Percentiles rank a stretch among this genome's conserved stretches.
Evolutionary conservation across 2,329 filamentous ascomycete genomes (phyloP).

Genomic region (Metarhizium robertsii): DNA sequence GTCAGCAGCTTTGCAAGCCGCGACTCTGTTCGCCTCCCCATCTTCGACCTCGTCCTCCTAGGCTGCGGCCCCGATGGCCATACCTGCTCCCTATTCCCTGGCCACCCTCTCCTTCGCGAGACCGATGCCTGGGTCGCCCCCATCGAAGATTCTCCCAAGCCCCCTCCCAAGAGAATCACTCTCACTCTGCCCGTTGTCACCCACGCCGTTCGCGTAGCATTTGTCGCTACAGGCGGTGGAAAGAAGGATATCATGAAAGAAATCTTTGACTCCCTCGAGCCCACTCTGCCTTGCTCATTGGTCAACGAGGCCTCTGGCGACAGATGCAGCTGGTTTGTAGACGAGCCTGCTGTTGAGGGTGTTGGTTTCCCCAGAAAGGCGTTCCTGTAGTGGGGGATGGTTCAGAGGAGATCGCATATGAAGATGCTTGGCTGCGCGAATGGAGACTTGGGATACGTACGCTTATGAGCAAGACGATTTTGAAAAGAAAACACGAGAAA

Average conservation of each 20-base stretch:
- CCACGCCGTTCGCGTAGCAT: constrained; percentile 78
- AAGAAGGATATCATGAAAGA: constrained; percentile 90
- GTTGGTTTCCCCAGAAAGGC: constrained; percentile 73
- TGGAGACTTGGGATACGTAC: not conserved
- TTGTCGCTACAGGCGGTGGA: constrained; percentile 78
- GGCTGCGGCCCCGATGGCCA: constrained; percentile 95
- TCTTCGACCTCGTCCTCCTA: constrained; percentile 89
- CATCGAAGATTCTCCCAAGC: constrained; percentile 91
- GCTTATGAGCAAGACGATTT: not conserved
- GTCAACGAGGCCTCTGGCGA: constrained; percentile 80
- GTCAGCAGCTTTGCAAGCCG: constrained; percentile 80
- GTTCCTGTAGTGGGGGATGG: constrained; percentile 31
- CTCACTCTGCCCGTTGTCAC: constrained; percentile 85
- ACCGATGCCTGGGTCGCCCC: constrained; percentile 84
- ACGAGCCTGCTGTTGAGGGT: constrained; percentile 74
- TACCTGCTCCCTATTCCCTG: constrained; percentile 93
- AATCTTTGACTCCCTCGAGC: constrained; percentile 72
- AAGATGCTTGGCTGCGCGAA: not conserved
- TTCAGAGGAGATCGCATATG: not conserved
- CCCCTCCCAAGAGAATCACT: constrained; percentile 82
- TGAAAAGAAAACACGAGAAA: not conserved
- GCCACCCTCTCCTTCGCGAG: constrained; percentile 78
- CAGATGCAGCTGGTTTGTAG: constrained; percentile 91
- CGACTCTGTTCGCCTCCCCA: constrained; percentile 87
- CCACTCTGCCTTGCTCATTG: constrained; percentile 70